Evolutionary conservation across 148 eudicot genomes (phyloP), one percentile per base, ranked within the genome.

Genomic region (Euryodendron excelsum): DNA sequence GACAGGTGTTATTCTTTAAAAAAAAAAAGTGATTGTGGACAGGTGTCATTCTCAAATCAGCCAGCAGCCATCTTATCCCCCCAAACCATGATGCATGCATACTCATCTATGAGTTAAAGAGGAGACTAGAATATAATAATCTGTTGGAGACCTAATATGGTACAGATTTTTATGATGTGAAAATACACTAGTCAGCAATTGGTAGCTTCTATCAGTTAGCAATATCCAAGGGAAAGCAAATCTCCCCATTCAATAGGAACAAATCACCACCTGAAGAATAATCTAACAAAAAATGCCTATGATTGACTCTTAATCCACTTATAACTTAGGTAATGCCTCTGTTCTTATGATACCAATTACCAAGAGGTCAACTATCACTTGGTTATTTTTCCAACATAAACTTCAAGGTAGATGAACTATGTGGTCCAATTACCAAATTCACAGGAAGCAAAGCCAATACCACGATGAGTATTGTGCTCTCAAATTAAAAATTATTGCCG

Each of bases 191-290:
- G 20, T 36, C 37, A 62, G 66, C 37, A 62, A 62, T 4, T 13
- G 66, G 66, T 62, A 62, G 66, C 45, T 65, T 65, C 10, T 15
- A 65, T 37, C n/a, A 20, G 69, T 65, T 39, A 62, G 9, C 68
- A 36, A 34, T 8, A 34, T 36, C 69, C 7, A 18, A 65, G 41
- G 31, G 25, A 37, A 23, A 65, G 25, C 69, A 15, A 65, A 34
- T 65, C 69, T 65, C 41, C 1, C 9, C 37, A 65, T 65, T 20
- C 25, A 4, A 34, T 17, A n/a, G 69, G 23, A 21, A 33, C 25
- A 20, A 17, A 20, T 1, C 37, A 30, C 5, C 66, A 28, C 66
- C 66, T 62, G 66, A 65, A 65, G 45, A 33, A 65, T 37, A 65
- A 65, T 65, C 69, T 36, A 65, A 0, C 45, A n/a, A 36, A 33